These are phyloP conservation scores for Backusella tarrabulga DNA, from an alignment of 192 early-diverging fungal species.

Conservation along the genomic window DNA sequence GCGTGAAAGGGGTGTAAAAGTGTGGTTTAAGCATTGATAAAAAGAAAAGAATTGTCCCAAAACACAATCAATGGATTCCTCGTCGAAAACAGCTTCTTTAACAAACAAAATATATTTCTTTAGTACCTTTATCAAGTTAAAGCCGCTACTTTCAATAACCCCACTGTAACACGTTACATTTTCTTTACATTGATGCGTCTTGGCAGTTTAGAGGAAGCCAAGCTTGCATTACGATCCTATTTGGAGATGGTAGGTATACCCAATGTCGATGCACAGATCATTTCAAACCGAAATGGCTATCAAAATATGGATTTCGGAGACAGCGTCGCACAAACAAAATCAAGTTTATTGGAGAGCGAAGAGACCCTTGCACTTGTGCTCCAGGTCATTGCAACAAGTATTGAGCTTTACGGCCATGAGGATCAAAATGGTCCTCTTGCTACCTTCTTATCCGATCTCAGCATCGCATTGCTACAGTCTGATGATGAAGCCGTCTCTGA, in stretches of 20 bases:
- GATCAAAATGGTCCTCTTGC: not conserved
- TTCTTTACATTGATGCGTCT: constrained; percentile 50
- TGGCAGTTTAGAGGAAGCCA: constrained; percentile 71
- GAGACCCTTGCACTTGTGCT: not conserved
- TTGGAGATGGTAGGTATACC: constrained; percentile 44
- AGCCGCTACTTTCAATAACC: constrained; percentile 66
- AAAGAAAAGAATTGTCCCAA: too few relatives aligned
- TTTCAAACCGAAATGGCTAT: not conserved
- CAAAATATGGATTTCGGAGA: not conserved
- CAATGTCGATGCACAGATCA: constrained; percentile 3
- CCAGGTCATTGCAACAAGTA: not conserved
- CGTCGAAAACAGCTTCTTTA: not conserved
- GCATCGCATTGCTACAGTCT: not conserved
- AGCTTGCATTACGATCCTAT: constrained; percentile 62
- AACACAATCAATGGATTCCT: not conserved
- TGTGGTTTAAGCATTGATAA: not conserved
- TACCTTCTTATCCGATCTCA: not conserved
- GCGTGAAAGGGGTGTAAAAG: not conserved
- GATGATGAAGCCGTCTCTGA: not conserved
- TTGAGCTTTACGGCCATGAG: not conserved
- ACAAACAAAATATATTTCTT: not conserved
- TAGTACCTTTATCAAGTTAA: not conserved
- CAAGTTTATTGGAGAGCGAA: not conserved
- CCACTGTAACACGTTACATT: constrained; percentile 60
- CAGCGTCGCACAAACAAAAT: not conserved